phyloP scores from a whole-genome alignment of 768 basidiomycete species.

The Pleurotus djamor region DNA sequence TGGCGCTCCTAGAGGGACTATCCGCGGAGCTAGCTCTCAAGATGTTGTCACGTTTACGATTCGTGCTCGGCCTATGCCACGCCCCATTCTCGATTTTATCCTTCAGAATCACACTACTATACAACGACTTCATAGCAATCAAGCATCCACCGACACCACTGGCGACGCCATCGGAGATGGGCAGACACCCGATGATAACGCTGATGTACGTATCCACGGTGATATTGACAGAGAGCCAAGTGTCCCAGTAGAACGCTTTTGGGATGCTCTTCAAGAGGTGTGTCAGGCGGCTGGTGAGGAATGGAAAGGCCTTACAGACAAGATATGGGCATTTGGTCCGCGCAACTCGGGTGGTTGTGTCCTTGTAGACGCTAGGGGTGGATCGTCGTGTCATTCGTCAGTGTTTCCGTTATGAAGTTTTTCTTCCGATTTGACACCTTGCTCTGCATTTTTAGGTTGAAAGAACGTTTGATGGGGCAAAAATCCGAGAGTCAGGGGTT shows the following conservation, averaged over 20 bases:
- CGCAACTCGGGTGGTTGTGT: conserved; percentile 84
- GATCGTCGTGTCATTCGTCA: conserved; percentile 49
- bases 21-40: conserved; percentile 65
- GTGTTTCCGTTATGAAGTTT: conserved; percentile 15
- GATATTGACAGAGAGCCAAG: conserved; percentile 61
- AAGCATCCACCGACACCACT: conserved; percentile 25
- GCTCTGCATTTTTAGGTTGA: conserved; percentile 37
- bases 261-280: conserved; percentile 62
- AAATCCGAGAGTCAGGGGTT: conserved; percentile 29
- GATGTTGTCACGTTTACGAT: conserved; percentile 79
- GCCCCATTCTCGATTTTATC: conserved; percentile 71
- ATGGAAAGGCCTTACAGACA: conserved; percentile 72
- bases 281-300: conserved; percentile 78
- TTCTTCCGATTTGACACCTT: conserved; percentile 12
- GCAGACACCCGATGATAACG: conserved; percentile 28
- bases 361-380: conserved; percentile 70
- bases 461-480: conserved; percentile 42
- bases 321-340: conserved; percentile 92
- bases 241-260: conserved; percentile 76
- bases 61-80: conserved; percentile 79
- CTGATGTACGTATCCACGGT: conserved; percentile 47
- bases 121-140: conserved; percentile 51
- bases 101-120: conserved; percentile 67
- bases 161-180: conserved; percentile 15
- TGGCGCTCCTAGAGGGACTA: conserved; percentile 72